These are phyloP conservation scores for Zygoascus ofunaensis DNA, from an alignment of 805 yeast species.

Conservation along the genomic window DNA sequence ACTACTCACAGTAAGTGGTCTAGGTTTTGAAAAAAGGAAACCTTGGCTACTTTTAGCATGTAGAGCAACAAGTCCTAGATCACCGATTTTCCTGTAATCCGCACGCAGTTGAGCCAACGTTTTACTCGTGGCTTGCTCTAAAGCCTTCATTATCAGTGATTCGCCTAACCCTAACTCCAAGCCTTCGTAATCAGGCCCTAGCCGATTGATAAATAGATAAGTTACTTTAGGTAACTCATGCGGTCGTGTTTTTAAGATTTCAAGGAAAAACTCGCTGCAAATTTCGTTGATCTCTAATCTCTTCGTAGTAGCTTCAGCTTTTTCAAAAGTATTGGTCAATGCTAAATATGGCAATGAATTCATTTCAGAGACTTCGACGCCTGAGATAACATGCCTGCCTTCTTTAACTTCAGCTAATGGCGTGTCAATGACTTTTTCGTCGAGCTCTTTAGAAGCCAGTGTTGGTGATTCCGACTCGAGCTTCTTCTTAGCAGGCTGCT, in stretches of 20 bases:
- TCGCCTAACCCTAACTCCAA: conserved; percentile 92
- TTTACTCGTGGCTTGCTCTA: conserved; percentile 84
- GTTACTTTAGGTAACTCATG: conserved; percentile 56
- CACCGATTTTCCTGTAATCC: conserved; percentile 76
- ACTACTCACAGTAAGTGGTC: conserved; percentile 58
- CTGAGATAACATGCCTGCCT: not conserved
- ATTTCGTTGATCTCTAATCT: conserved; percentile 71
- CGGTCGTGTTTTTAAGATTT: conserved; percentile 49
- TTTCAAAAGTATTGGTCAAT: conserved; percentile 59
- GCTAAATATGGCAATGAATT: conserved; percentile 31
- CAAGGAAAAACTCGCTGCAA: conserved; percentile 63
- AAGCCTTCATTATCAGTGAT: conserved; percentile 74
- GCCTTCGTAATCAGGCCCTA: conserved; percentile 96
- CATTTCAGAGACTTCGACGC: conserved; percentile 1
- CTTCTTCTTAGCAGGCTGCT: not conserved
- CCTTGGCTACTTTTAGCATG: conserved; percentile 78
- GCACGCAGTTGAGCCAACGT: conserved; percentile 57
- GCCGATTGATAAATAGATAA: conserved; percentile 75
- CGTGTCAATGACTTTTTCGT: not conserved
- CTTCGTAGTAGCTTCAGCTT: conserved; percentile 71
- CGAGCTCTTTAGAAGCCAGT: not conserved
- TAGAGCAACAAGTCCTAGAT: conserved; percentile 82
- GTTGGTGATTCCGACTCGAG: not conserved
- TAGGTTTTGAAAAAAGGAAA: conserved; percentile 79
- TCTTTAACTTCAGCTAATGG: not conserved